phyloP scores from a whole-genome alignment of 257 asterid species.

The Plantago elongata region DNA sequence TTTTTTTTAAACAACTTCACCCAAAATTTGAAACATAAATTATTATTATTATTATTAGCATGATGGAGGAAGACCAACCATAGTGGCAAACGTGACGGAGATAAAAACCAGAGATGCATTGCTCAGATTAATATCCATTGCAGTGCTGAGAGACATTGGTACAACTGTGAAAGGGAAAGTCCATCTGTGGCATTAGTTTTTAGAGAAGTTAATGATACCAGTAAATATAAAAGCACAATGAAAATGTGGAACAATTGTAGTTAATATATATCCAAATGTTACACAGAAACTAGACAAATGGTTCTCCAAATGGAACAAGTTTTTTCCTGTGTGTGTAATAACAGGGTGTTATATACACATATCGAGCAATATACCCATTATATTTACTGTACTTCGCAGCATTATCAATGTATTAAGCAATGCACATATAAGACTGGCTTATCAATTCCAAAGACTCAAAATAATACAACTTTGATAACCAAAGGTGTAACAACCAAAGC shows the following conservation, averaged over 20 bases:
- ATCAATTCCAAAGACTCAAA: too few relatives aligned
- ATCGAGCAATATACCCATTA: too few relatives aligned
- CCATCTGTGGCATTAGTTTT: slow-evolving; percentile 94
- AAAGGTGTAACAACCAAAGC: too few relatives aligned
- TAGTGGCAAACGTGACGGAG: slow-evolving; percentile 97
- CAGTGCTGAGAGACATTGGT: slow-evolving; percentile 97
- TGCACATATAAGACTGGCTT: too few relatives aligned
- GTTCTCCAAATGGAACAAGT: too few relatives aligned
- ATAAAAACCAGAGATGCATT: slow-evolving; percentile 94
- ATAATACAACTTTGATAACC: too few relatives aligned
- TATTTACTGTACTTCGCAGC: too few relatives aligned
- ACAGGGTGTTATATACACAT: too few relatives aligned
- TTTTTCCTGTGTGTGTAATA: too few relatives aligned
- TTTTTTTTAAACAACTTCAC: slow-evolving; percentile 4
- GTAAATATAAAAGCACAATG: slow-evolving; percentile 18
- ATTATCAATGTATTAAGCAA: too few relatives aligned
- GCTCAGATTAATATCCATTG: slow-evolving; percentile 97
- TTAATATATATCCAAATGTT: background rate
- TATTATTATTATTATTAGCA: background rate
- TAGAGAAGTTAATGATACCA: slow-evolving; percentile 58
- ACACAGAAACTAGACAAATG: too few relatives aligned
- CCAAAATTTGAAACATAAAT: slow-evolving; percentile 14
- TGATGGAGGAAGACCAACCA: slow-evolving; percentile 61
- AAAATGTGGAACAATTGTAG: background rate
- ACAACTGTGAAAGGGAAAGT: slow-evolving; percentile 98